These are phyloP conservation scores for Chaetomium tenue DNA, from an alignment of 495 filamentous ascomycete species.

Conservation along the genomic window DNA sequence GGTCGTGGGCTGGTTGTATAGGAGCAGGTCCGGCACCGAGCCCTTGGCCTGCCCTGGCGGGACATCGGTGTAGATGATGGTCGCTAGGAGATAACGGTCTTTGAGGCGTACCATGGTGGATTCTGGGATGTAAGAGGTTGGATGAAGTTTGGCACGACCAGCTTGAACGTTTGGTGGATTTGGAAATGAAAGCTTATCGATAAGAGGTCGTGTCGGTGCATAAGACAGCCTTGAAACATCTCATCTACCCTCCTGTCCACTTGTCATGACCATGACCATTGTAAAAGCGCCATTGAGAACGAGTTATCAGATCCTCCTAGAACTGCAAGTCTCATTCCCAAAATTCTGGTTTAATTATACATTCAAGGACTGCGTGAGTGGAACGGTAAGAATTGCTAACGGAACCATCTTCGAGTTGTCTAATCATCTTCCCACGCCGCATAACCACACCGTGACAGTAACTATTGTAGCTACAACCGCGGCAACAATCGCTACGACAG, in stretches of 20 bases:
- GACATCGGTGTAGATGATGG: conserved; percentile 79
- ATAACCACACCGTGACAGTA: conserved; percentile 7
- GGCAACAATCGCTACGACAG: conserved; percentile 10
- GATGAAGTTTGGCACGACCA: background rate
- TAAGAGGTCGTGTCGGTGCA: background rate
- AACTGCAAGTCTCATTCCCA: no score
- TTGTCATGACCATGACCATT: no score
- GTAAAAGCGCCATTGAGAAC: no score
- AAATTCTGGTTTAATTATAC: no score
- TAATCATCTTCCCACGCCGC: background rate
- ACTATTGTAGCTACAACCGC: conserved; percentile 15
- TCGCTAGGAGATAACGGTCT: conserved; percentile 87
- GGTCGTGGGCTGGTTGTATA: conserved; percentile 74
- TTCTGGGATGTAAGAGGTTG: background rate
- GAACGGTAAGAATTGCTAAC: no score
- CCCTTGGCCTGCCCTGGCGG: conserved; percentile 39
- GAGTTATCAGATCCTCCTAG: no score
- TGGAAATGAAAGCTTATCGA: background rate
- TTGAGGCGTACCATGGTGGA: conserved; percentile 89
- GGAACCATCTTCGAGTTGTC: no score
- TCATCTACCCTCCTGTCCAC: no score
- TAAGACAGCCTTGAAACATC: no score
- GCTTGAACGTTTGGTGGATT: background rate
- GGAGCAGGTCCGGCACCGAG: conserved; percentile 55
- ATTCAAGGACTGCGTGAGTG: no score